Conservation (phyloP, 805 yeast species). For the Starmerella lactis-condensi region DNA sequence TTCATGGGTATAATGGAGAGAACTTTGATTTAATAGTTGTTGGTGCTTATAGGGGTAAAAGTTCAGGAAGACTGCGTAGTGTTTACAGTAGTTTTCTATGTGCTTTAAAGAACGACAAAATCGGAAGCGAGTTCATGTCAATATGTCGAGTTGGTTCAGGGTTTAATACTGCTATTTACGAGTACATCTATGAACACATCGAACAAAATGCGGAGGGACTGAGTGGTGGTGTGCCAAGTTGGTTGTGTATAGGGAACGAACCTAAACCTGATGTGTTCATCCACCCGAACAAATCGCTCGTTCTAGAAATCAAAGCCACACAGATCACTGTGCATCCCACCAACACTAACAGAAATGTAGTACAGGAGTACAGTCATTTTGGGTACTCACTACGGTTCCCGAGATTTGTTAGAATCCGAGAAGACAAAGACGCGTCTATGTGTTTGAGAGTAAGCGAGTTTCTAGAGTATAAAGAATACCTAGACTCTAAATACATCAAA, state of each 20-base stretch:
- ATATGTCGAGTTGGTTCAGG: constrained; percentile 79
- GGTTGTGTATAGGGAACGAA: constrained; percentile 9
- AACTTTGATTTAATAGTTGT: constrained; percentile 62
- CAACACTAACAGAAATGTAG: not conserved
- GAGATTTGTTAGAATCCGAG: constrained; percentile 46
- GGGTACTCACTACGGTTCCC: constrained; percentile 62
- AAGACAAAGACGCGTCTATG: constrained; percentile 45
- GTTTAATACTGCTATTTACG: constrained; percentile 43
- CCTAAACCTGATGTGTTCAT: constrained; percentile 38
- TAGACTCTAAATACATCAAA: not conserved
- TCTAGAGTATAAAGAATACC: constrained; percentile 21
- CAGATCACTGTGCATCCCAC: constrained; percentile 35
- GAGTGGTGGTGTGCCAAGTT: constrained; percentile 10
- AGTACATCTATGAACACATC: constrained; percentile 49
- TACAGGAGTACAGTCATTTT: constrained; percentile 33
- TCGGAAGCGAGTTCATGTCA: constrained; percentile 33
- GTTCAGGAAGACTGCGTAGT: constrained; percentile 32
- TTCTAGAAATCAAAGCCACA: constrained; percentile 68
- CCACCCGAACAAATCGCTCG: constrained; percentile 55
- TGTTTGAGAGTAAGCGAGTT: constrained; percentile 40
- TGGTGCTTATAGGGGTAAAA: constrained; percentile 51
- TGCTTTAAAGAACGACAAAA: constrained; percentile 37
- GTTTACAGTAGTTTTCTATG: constrained; percentile 42
- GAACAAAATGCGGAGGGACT: no score
- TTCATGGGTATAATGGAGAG: constrained; percentile 63